Percentiles rank a stretch among this genome's conserved stretches.
These are phyloP conservation scores for Omphalotus guepiniiformis DNA, from an alignment of 768 basidiomycete species.

Conservation along the genomic window DNA sequence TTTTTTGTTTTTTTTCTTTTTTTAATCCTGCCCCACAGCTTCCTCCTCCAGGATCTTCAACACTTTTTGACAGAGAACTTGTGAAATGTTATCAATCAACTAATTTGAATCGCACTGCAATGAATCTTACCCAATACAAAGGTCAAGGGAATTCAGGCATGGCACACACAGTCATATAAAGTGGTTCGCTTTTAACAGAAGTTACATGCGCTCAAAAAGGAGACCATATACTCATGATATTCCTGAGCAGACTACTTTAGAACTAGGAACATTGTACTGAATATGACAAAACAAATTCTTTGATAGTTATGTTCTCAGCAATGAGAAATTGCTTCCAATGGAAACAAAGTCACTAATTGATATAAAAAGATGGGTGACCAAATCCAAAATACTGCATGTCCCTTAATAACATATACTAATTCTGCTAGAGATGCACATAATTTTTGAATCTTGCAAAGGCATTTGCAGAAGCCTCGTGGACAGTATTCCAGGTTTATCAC, in stretches of 20 bases:
- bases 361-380: constrained; percentile 5
- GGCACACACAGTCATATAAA: constrained; percentile 6
- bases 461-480: constrained; percentile 7
- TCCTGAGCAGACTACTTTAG: constrained; percentile 10
- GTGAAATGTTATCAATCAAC: constrained; percentile 9
- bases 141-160: constrained; percentile 11
- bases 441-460: constrained; percentile 5
- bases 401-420: constrained; percentile 9
- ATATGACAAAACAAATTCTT: constrained; percentile 12
- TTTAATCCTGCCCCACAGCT: no score
- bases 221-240: constrained; percentile 5
- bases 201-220: constrained; percentile 18
- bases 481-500: constrained; percentile 4
- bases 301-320: constrained; percentile 12
- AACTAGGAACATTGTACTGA: constrained; percentile 10
- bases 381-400: neutral
- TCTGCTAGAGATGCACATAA: constrained; percentile 6
- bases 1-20: no score
- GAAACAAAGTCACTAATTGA: constrained; percentile 6
- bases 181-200: constrained; percentile 12
- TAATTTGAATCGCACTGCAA: constrained; percentile 10
- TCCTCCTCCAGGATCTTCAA: constrained; percentile 1
- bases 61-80: constrained; percentile 8
- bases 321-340: constrained; percentile 1
- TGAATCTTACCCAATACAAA: constrained; percentile 7